Percentiles rank a stretch among this genome's conserved stretches.
phyloP scores from a whole-genome alignment of 2,329 filamentous ascomycete genomes.

The Ophiostoma novo-ulmi region DNA sequence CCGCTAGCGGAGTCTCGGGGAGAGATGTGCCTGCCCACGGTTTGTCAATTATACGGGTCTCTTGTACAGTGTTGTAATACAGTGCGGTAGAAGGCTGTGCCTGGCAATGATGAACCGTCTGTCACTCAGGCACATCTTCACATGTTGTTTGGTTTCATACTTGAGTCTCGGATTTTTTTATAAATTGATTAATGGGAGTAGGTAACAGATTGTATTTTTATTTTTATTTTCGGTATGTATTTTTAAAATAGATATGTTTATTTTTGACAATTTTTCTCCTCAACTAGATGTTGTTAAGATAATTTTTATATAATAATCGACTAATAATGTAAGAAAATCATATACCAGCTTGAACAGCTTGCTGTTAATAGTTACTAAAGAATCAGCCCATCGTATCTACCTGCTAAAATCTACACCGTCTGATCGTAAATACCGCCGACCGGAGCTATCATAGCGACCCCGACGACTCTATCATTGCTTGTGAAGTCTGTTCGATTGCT shows the following conservation, averaged over 20 bases:
- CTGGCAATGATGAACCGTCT: background rate
- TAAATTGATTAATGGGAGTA: too few species aligned
- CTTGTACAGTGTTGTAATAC: background rate
- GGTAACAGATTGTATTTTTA: too few species aligned
- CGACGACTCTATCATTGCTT: background rate
- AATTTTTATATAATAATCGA: too few species aligned
- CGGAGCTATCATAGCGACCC: constrained; percentile 3
- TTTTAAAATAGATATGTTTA: too few species aligned
- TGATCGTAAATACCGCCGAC: background rate
- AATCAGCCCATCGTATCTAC: background rate
- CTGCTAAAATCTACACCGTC: background rate
- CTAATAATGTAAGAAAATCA: background rate
- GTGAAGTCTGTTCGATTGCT: background rate
- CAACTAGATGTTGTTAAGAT: too few species aligned
- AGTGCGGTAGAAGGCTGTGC: background rate
- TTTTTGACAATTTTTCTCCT: too few species aligned
- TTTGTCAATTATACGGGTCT: background rate
- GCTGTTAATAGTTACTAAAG: background rate
- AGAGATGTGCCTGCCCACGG: constrained; percentile 15
- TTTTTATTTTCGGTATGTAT: too few species aligned
- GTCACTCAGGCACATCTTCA: background rate
- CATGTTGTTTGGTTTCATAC: background rate
- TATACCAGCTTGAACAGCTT: too few species aligned
- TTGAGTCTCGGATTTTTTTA: too few species aligned
- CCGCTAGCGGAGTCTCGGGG: constrained; percentile 24